phyloP scores from a whole-genome alignment of 495 filamentous ascomycete species.

The Tetracladium marchalianum region DNA sequence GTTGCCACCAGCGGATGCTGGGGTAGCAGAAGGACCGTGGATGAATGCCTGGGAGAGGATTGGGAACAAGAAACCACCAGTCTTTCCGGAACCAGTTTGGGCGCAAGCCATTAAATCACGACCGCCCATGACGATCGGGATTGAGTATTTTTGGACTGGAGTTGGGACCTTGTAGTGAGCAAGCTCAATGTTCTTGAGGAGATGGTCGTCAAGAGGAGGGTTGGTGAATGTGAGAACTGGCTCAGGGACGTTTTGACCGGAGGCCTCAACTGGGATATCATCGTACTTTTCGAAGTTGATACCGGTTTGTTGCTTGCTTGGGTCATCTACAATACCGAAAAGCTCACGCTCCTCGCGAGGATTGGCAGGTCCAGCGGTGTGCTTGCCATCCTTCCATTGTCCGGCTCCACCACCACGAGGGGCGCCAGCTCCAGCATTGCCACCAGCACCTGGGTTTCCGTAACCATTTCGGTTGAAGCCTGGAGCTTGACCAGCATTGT shows the following conservation, averaged over 20 bases:
- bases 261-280: constrained; percentile 96
- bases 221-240: constrained; percentile 83
- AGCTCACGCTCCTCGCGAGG: constrained; percentile 87
- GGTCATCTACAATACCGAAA: constrained; percentile 88
- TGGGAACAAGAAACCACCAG: constrained; percentile 97
- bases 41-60: constrained; percentile 94
- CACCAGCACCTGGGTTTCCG: constrained; percentile 39
- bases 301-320: constrained; percentile 86
- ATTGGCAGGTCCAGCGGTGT: constrained; percentile 81
- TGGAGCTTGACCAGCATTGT: constrained; percentile 8
- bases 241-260: constrained; percentile 87
- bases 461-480: constrained; percentile 59
- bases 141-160: constrained; percentile 96
- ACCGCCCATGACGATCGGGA: constrained; percentile 92
- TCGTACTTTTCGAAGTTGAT: constrained; percentile 99
- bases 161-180: constrained; percentile 91
- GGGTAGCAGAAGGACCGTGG: constrained; percentile 65
- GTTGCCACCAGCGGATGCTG: constrained; percentile 51
- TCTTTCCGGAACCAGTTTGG: constrained; percentile 98
- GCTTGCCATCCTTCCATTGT: constrained; percentile 93
- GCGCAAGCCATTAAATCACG: constrained; percentile 98
- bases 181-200: constrained; percentile 82
- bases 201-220: constrained; percentile 87
- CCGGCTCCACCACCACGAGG: constrained; percentile 84
- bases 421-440: constrained; percentile 35